Evolutionary conservation across 371 early-diverging fungal genomes (phyloP).

Genomic region (Massospora cicadina): DNA sequence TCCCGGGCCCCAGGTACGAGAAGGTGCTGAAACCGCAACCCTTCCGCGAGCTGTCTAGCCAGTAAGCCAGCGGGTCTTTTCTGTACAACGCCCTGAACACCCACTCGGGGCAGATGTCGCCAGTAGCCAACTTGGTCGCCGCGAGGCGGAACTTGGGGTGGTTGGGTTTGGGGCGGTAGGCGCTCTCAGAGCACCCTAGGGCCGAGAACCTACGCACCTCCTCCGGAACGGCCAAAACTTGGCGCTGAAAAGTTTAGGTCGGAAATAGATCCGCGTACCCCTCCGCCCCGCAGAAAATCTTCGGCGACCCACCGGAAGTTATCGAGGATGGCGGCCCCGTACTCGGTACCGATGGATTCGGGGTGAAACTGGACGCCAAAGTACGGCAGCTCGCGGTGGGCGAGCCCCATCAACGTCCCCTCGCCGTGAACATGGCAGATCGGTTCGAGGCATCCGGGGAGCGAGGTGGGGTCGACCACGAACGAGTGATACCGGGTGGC

Average conservation of each 20-base stretch:
- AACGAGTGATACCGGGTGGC: conserved; percentile 88
- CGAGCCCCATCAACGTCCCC: conserved; percentile 62
- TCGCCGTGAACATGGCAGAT: conserved; percentile 35
- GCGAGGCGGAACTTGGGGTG: not conserved
- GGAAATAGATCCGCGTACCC: not conserved
- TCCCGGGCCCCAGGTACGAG: conserved; percentile 1
- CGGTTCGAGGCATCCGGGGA: conserved; percentile 30
- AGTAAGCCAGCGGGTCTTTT: conserved; percentile 21
- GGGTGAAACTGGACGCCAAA: conserved; percentile 96
- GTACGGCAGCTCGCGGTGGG: conserved; percentile 45
- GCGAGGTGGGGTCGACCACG: conserved; percentile 34
- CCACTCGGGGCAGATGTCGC: conserved; percentile 11
- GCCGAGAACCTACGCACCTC: not conserved
- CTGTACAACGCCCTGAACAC: conserved; percentile 21
- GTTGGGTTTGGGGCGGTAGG: not conserved
- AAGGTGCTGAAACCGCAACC: not conserved
- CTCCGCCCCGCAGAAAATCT: conserved; percentile 17
- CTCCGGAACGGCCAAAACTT: not conserved
- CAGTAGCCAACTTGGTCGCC: not conserved
- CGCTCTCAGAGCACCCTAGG: not conserved
- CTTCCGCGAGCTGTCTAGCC: conserved; percentile 45
- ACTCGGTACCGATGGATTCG: conserved; percentile 77
- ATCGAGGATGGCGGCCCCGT: conserved; percentile 41
- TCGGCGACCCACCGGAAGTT: conserved; percentile 54
- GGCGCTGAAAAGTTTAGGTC: not conserved